A percentile compares a stretch with the other conserved stretches of the same genome.
These are phyloP conservation scores for Lagenidium giganteum DNA, from an alignment of 352 stramenopile genomes.

Conservation along the genomic window DNA sequence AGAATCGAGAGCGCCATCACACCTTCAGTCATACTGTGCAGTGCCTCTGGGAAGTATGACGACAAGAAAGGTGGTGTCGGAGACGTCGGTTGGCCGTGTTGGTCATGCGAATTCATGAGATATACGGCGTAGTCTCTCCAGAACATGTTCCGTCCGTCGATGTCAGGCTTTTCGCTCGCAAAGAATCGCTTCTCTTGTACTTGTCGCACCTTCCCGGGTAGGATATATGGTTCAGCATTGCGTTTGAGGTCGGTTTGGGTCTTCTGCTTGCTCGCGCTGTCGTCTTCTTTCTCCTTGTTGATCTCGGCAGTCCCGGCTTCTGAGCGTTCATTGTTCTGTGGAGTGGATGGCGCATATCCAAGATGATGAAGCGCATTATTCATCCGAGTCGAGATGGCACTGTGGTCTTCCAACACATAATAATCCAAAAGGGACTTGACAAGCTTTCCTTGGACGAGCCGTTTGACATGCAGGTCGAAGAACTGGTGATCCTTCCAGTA, in stretches of 20 bases:
- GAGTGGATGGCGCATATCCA: too few relatives aligned
- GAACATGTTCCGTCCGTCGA: conserved; percentile 31
- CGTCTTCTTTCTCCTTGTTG: background rate
- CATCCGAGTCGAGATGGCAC: background rate
- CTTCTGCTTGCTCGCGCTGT: background rate
- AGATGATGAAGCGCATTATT: too few relatives aligned
- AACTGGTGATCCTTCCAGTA: conserved; percentile 9
- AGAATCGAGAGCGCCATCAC: conserved; percentile 52
- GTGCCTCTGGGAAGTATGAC: conserved; percentile 35
- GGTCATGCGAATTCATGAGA: conserved; percentile 4
- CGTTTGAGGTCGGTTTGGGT: background rate
- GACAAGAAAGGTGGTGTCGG: conserved; percentile 30
- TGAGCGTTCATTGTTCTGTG: too few relatives aligned
- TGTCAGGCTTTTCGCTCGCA: conserved; percentile 4
- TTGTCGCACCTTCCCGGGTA: conserved; percentile 29
- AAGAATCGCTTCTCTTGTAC: conserved; percentile 29
- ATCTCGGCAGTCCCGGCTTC: background rate
- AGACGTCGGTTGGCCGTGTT: background rate
- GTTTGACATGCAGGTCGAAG: conserved; percentile 4
- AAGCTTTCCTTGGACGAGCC: conserved; percentile 4
- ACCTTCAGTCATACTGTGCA: conserved; percentile 28
- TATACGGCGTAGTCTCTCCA: conserved; percentile 50
- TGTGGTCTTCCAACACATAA: conserved; percentile 5
- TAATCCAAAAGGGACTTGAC: conserved; percentile 8
- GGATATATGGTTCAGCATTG: conserved; percentile 15